Evolutionary conservation across 1,284 basidiomycete genomes (phyloP).

Genomic region (Leccinum griseonigrum): DNA sequence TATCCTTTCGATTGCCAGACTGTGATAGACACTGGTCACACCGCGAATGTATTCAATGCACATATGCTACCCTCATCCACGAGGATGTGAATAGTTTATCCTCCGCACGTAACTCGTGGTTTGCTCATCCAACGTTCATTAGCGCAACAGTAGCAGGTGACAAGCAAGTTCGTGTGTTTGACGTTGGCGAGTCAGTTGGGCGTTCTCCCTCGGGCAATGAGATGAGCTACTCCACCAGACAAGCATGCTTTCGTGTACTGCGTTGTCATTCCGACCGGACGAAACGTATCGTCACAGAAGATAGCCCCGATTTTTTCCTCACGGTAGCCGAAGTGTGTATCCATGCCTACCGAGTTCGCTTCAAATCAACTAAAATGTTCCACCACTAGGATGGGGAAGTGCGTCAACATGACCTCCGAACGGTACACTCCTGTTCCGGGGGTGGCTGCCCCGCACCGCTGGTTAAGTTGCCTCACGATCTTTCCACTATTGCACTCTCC

Average conservation of each 20-base stretch:
- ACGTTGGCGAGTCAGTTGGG: slow-evolving; percentile 54
- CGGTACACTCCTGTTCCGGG: slow-evolving; percentile 56
- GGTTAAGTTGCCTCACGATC: slow-evolving; percentile 53
- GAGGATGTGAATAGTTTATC: slow-evolving; percentile 49
- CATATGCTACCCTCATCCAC: slow-evolving; percentile 78
- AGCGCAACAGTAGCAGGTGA: slow-evolving; percentile 82
- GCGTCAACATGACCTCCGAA: slow-evolving; percentile 85
- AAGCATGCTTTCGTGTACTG: slow-evolving; percentile 53
- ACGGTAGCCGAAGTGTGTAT: slow-evolving; percentile 76
- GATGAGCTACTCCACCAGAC: slow-evolving; percentile 41
- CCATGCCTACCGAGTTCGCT: neutral
- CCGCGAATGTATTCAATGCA: slow-evolving; percentile 84
- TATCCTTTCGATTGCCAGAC: slow-evolving; percentile 64
- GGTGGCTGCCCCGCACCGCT: slow-evolving; percentile 67
- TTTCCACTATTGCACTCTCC: slow-evolving; percentile 67
- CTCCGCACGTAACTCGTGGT: neutral
- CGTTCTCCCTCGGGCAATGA: slow-evolving; percentile 35
- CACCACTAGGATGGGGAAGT: slow-evolving; percentile 58
- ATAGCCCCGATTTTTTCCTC: slow-evolving; percentile 81
- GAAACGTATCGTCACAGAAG: slow-evolving; percentile 83
- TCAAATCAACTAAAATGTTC: slow-evolving; percentile 5
- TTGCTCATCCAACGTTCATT: slow-evolving; percentile 15
- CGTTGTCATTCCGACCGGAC: slow-evolving; percentile 68
- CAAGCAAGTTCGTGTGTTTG: slow-evolving; percentile 78
- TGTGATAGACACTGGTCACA: slow-evolving; percentile 77